Evolutionary conservation across 306 rosid species (phyloP).

Genomic region (Quercus engelmannii): DNA sequence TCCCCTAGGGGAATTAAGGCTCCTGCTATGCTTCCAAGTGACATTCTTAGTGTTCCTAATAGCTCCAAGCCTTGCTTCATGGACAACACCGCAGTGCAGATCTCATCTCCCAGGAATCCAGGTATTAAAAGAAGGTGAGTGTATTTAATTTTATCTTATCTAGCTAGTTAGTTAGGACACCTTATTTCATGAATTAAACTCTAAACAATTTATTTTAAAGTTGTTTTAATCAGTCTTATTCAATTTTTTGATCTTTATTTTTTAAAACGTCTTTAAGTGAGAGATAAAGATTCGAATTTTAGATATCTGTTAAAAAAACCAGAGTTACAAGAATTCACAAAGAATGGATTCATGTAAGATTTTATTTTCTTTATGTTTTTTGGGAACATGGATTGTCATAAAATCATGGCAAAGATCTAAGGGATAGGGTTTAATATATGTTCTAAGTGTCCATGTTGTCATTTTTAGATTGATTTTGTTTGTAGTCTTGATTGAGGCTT

Average conservation of each 20-base stretch:
- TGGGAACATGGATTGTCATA: slow-evolving; percentile 8
- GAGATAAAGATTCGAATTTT: too few relatives aligned
- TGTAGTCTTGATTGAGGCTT: not conserved
- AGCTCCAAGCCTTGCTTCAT: slow-evolving; percentile 43
- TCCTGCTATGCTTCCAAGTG: slow-evolving; percentile 33
- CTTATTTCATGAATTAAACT: slow-evolving; percentile 16
- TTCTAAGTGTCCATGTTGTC: slow-evolving; percentile 2
- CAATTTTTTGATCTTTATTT: not conserved
- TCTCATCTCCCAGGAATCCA: slow-evolving; percentile 86
- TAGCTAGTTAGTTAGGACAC: not conserved
- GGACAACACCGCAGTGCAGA: slow-evolving; percentile 59
- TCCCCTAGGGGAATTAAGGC: slow-evolving; percentile 41
- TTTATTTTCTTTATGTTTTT: not conserved
- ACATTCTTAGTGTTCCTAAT: slow-evolving; percentile 40
- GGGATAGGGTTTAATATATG: slow-evolving; percentile 42
- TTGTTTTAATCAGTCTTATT: not conserved
- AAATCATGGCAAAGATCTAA: slow-evolving; percentile 11
- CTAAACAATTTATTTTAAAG: not conserved
- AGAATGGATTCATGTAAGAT: not conserved
- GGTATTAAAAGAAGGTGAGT: slow-evolving; percentile 74
- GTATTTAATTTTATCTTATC: not conserved
- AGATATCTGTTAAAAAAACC: too few relatives aligned
- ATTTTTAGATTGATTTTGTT: slow-evolving; percentile 24
- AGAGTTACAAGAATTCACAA: not conserved
- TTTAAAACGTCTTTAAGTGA: not conserved